Evolutionary conservation across 306 rosid genomes (phyloP).

Genomic region (Quercus aquifolioides): DNA sequence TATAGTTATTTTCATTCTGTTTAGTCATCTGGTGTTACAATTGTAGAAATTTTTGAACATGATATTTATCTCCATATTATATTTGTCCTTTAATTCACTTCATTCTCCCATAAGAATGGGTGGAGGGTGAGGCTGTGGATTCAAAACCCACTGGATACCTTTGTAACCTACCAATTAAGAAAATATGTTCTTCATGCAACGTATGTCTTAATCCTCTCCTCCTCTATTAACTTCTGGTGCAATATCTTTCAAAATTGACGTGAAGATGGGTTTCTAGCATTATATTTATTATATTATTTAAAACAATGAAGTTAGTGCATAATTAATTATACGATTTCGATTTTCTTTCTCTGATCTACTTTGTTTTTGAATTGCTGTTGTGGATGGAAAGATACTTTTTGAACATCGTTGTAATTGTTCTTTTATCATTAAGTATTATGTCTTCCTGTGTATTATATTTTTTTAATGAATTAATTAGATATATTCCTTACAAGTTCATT

Average conservation of each 20-base stretch:
- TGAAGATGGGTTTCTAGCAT: not conserved
- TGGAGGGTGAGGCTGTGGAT: no score
- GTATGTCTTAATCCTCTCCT: not conserved
- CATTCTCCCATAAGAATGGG: no score
- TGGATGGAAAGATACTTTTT: not conserved
- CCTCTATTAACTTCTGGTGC: not conserved
- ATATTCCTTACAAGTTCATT: not conserved
- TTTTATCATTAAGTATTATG: not conserved
- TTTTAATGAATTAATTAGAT: not conserved
- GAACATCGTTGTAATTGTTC: not conserved
- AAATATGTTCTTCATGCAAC: no score
- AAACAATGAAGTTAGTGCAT: no score
- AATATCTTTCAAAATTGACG: not conserved
- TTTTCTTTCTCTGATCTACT: no score
- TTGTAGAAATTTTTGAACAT: conserved; percentile 1
- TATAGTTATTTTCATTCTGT: conserved; percentile 1
- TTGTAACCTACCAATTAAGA: no score
- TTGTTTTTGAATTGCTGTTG: not conserved
- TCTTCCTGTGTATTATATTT: not conserved
- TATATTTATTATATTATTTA: not conserved
- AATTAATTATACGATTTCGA: no score
- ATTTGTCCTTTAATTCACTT: not conserved
- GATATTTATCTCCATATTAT: not conserved
- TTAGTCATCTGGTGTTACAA: conserved; percentile 13
- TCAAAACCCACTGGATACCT: no score